Percentiles rank a stretch among this genome's conserved stretches.
phyloP scores from a whole-genome alignment of 257 asterid species.

The Primulina tabacum region DNA sequence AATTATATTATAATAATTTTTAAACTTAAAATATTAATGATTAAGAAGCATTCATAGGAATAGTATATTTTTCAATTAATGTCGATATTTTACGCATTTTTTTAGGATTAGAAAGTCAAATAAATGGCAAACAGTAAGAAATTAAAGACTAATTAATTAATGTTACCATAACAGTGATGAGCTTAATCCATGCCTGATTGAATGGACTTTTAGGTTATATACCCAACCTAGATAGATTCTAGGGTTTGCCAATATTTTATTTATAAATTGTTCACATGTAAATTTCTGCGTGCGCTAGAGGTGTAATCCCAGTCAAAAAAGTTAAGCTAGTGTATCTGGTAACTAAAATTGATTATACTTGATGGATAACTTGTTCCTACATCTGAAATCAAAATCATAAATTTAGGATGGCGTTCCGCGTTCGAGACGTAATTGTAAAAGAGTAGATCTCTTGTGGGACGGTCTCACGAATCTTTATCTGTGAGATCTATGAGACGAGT shows the following conservation, averaged over 20 bases:
- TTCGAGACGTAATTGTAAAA: too few relatives aligned
- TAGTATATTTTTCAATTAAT: conserved; percentile 23
- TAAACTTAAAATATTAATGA: conserved; percentile 7
- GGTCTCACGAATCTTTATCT: too few relatives aligned
- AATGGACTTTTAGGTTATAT: neutral
- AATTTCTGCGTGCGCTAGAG: too few relatives aligned
- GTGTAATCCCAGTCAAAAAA: neutral
- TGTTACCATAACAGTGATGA: neutral
- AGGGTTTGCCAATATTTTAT: neutral
- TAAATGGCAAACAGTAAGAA: neutral
- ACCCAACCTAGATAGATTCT: neutral
- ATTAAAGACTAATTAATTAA: conserved; percentile 16
- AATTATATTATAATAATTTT: conserved; percentile 29
- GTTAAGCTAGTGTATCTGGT: neutral
- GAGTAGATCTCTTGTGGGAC: too few relatives aligned
- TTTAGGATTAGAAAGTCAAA: conserved; percentile 17
- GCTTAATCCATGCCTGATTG: neutral
- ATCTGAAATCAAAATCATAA: too few relatives aligned
- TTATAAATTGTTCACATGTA: neutral
- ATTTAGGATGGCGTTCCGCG: too few relatives aligned
- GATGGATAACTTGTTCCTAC: too few relatives aligned
- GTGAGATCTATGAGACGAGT: too few relatives aligned
- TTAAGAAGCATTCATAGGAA: neutral
- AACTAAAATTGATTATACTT: too few relatives aligned
- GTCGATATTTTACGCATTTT: conserved; percentile 24